Percentiles rank a stretch among this genome's conserved stretches.
Evolutionary conservation across 1,284 basidiomycete genomes (phyloP).

Genomic region (Papiliotrema laurentii): DNA sequence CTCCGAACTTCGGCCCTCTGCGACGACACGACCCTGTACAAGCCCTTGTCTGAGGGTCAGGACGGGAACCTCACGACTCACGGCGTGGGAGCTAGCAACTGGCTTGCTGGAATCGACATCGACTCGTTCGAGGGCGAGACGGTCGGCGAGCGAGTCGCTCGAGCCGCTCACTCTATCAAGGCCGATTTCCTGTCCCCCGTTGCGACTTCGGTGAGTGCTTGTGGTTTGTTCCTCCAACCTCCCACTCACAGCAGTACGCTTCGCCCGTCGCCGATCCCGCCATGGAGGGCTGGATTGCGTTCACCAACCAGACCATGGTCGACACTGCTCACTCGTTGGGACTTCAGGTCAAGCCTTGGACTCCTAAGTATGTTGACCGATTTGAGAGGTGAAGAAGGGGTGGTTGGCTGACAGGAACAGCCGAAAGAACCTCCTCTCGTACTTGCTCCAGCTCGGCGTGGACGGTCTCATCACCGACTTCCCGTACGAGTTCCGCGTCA

Average conservation of each 20-base stretch:
- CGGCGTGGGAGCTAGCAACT: slow-evolving; percentile 31
- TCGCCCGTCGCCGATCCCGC: slow-evolving; percentile 50
- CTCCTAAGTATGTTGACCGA: slow-evolving; percentile 50
- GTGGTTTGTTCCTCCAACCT: no score
- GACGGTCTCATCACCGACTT: slow-evolving; percentile 54
- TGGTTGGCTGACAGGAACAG: slow-evolving; percentile 50
- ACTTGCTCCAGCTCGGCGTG: slow-evolving; percentile 58
- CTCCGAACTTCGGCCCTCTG: slow-evolving; percentile 37
- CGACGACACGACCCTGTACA: slow-evolving; percentile 33
- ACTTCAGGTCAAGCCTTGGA: slow-evolving; percentile 65
- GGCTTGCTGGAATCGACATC: slow-evolving; percentile 34
- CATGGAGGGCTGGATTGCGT: slow-evolving; percentile 54
- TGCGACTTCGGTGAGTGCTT: slow-evolving; percentile 41
- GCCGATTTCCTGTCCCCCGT: slow-evolving; percentile 66
- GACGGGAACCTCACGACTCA: slow-evolving; percentile 34
- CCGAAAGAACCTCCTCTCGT: slow-evolving; percentile 57
- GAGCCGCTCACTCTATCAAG: slow-evolving; percentile 63
- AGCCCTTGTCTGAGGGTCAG: slow-evolving; percentile 9
- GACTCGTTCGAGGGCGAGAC: slow-evolving; percentile 28
- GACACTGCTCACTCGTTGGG: slow-evolving; percentile 60
- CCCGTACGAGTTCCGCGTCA: slow-evolving; percentile 22
- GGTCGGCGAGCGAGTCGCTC: slow-evolving; percentile 34
- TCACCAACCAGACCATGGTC: slow-evolving; percentile 66
- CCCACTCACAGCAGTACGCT: slow-evolving; percentile 19
- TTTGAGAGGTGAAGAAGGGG: slow-evolving; percentile 44